A percentile compares a stretch with the other conserved stretches of the same genome.
phyloP scores from a whole-genome alignment of 2,329 filamentous ascomycete species.

The Pyrenochaeta sp. region DNA sequence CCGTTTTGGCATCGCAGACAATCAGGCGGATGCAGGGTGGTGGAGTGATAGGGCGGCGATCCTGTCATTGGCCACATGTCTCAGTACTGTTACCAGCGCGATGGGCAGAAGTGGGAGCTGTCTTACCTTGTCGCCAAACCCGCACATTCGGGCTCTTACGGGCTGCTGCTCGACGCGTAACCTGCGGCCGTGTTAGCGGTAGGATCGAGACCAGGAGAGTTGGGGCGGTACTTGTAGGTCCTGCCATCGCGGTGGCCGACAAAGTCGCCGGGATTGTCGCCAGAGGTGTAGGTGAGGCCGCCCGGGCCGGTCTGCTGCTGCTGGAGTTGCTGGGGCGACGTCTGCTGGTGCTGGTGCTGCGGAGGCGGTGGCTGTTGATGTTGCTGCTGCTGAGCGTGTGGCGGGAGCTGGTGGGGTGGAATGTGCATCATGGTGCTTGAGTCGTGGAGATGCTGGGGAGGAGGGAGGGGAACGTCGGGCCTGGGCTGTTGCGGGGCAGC shows the following conservation, averaged over 20 bases:
- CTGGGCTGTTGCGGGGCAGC: constrained; percentile 15
- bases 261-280: constrained; percentile 6
- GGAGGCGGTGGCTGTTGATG: constrained; percentile 7
- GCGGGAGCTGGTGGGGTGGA: constrained; percentile 5
- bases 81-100: constrained; percentile 31
- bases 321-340: constrained; percentile 4
- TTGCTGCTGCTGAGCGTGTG: constrained; percentile 11
- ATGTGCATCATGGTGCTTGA: constrained; percentile 19
- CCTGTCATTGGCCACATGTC: constrained; percentile 60
- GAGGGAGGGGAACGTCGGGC: constrained; percentile 22
- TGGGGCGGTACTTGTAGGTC: constrained; percentile 17
- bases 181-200: constrained; percentile 53
- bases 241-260: constrained; percentile 13
- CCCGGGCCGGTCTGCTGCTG: constrained; percentile 3
- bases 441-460: constrained; percentile 20
- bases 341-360: constrained; percentile 6
- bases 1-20: constrained; percentile 75
- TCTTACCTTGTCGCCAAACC: constrained; percentile 93
- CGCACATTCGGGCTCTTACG: constrained; percentile 93
- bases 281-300: constrained; percentile 23
- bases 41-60: constrained; percentile 93
- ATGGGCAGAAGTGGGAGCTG: constrained; percentile 19
- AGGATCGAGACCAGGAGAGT: background rate
- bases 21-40: constrained; percentile 89
- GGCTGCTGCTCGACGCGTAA: constrained; percentile 90